phyloP scores from a whole-genome alignment of 2,329 filamentous ascomycete genomes.

The Neofusicoccum sp. region DNA sequence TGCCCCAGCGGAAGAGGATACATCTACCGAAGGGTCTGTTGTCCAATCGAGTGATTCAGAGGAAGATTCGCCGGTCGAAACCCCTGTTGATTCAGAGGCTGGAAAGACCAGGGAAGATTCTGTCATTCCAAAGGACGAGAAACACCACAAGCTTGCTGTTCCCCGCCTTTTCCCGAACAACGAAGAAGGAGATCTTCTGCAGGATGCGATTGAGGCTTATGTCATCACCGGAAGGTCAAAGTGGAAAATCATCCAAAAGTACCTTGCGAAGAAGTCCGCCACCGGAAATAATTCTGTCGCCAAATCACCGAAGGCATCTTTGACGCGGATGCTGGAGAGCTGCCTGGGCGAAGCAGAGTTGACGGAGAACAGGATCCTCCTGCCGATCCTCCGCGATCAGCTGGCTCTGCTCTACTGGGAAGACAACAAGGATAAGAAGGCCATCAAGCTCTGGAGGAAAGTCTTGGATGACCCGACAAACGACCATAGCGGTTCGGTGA shows the following conservation, averaged over 20 bases:
- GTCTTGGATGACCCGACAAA: not conserved
- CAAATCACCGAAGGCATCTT: not conserved
- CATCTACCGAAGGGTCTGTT: not conserved
- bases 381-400: conserved; percentile 5
- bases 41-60: not conserved
- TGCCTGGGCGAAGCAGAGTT: conserved; percentile 5
- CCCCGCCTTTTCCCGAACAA: conserved; percentile 8
- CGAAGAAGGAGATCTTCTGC: not conserved
- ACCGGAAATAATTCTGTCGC: not conserved
- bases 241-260: conserved; percentile 5
- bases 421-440: conserved; percentile 4
- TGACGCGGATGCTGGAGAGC: conserved; percentile 6
- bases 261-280: not conserved
- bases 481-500: not conserved
- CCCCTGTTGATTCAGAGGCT: not conserved
- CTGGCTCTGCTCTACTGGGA: conserved; percentile 7
- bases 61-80: not conserved
- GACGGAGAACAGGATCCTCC: not conserved
- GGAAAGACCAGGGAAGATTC: not conserved
- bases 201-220: not conserved
- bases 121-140: conserved; percentile 9
- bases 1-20: not conserved
- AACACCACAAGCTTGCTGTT: not conserved
- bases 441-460: conserved; percentile 14
- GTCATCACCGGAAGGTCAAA: conserved; percentile 1